These are phyloP conservation scores for Pachyrhizus erosus DNA, from an alignment of 306 rosid species.

Conservation along the genomic window DNA sequence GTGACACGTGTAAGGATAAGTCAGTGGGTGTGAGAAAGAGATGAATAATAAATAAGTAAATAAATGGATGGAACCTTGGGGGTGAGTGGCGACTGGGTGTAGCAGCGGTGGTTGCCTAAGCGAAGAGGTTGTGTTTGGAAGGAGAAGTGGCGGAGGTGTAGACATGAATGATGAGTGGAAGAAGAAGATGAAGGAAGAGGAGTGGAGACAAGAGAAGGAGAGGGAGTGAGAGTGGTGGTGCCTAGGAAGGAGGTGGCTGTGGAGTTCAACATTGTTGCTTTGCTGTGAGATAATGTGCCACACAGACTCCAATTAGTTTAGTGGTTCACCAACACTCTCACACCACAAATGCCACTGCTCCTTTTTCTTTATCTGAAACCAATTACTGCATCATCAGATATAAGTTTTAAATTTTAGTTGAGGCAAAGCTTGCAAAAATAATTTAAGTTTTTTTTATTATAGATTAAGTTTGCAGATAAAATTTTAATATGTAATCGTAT, in stretches of 20 bases:
- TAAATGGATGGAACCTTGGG: conserved; percentile 48
- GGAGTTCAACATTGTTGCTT: conserved; percentile 59
- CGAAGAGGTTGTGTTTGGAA: conserved; percentile 47
- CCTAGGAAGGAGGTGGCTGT: conserved; percentile 55
- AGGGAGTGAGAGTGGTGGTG: conserved; percentile 46
- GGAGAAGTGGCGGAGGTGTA: conserved; percentile 28
- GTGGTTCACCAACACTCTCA: not conserved
- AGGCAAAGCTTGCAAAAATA: no score
- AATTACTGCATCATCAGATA: no score
- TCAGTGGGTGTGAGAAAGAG: not conserved
- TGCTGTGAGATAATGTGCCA: conserved; percentile 11
- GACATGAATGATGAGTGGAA: conserved; percentile 30
- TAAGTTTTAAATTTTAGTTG: no score
- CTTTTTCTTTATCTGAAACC: no score
- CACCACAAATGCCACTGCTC: not conserved
- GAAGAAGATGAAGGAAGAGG: conserved; percentile 30
- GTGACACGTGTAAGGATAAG: not conserved
- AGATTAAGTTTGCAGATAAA: no score
- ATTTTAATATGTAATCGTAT: no score
- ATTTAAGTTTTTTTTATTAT: no score
- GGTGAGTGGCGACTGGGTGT: conserved; percentile 45
- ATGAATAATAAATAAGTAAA: not conserved
- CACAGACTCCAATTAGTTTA: not conserved
- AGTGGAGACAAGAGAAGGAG: conserved; percentile 48
- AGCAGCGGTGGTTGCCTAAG: conserved; percentile 50